phyloP scores from a whole-genome alignment of 2,329 filamentous ascomycete species.

The Aaosphaeria pasadenensis region DNA sequence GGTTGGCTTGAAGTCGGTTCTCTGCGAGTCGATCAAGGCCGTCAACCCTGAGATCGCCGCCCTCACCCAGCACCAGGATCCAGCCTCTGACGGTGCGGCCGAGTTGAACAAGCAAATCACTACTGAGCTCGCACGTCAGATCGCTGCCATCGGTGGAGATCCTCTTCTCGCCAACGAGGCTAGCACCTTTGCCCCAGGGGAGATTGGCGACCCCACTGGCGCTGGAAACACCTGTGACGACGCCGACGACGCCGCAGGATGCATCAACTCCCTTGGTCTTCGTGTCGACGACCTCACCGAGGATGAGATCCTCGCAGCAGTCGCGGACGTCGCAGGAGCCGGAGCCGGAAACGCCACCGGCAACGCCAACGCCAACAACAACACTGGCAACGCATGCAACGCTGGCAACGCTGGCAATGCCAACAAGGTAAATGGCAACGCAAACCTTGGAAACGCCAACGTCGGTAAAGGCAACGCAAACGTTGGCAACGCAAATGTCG shows the following conservation, averaged over 20 bases:
- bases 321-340: conserved; percentile 24
- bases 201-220: conserved; percentile 50
- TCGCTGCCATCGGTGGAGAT: conserved; percentile 61
- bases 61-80: conserved; percentile 65
- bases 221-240: conserved; percentile 54
- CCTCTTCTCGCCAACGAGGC: conserved; percentile 59
- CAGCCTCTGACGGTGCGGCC: conserved; percentile 57
- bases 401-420: neutral
- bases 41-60: conserved; percentile 65
- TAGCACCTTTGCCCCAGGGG: conserved; percentile 62
- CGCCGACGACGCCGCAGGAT: conserved; percentile 48
- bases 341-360: neutral
- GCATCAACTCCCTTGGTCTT: conserved; percentile 54
- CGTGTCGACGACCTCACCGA: conserved; percentile 54
- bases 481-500: neutral
- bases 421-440: neutral
- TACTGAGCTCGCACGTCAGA: conserved; percentile 58
- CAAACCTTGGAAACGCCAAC: neutral
- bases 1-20: conserved; percentile 57
- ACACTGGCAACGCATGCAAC: neutral
- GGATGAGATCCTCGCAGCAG: conserved; percentile 52
- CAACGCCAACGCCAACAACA: neutral
- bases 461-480: neutral
- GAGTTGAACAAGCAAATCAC: conserved; percentile 60
- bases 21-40: conserved; percentile 55